Evolutionary conservation across 108 stramenopile genomes (phyloP), one percentile per base, ranked within the genome.

Genomic region (Mediolabrus comicus): DNA sequence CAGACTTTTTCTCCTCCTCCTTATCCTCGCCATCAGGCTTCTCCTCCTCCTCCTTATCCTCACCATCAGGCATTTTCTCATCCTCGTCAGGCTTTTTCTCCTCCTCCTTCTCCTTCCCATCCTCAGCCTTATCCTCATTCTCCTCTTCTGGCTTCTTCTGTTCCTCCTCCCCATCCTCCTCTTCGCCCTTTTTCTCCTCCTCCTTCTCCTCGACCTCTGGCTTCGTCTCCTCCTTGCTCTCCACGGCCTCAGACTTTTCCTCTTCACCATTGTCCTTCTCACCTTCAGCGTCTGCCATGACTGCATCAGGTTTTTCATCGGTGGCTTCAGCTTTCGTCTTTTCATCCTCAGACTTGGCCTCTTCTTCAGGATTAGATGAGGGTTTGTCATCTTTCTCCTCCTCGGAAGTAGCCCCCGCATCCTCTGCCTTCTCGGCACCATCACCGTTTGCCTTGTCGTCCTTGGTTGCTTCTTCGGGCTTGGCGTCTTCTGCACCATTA

Each of bases 401-500:
- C 22, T 27, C 4, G 3, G 24, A 17, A 11, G 30, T 52, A 4
- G 59, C 57, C 53, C 25, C 38, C n/a, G 13, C 24, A 1, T 64
- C 70, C 5, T 71, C 56, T 14, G 3, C 32, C 67, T 67, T 58
- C 39, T n/a, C 4, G 28, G 32, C 24, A 7, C 11, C 62, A n/a
- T 29, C 28, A 25, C 22, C 56, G 3, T 57, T 55, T 4, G 30
- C 57, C 16, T 57, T 64, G 13, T 43, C 41, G 3, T 62, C 68
- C 26, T 41, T 63, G 4, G 46, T 3, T 24, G 22, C 46, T 24
- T 14, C 62, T 22, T 31, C 74, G 22, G 54, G 62, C 31, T 69
- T 62, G 30, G 68, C 46, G 13, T 74, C 63, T 8, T 26, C 59
- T 13, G 12, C 67, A 6, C 9, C 46, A 28, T 74, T 59, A 29